Conservation (phyloP, 768 basidiomycete genomes). For the Phylloporus arenicola region DNA sequence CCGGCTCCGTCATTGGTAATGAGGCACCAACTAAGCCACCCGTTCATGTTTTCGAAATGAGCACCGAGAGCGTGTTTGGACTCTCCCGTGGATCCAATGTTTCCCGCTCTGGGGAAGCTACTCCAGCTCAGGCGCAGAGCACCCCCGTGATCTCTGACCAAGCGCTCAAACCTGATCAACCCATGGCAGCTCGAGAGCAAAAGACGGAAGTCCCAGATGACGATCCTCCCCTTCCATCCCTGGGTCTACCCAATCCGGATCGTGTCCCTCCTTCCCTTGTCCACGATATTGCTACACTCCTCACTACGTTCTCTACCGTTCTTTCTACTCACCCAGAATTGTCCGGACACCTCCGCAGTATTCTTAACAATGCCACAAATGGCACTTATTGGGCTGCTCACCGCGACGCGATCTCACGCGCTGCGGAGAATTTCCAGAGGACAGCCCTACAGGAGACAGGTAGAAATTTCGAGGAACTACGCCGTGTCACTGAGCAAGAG, state of each 20-base stretch:
- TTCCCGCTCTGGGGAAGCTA: conserved; percentile 19
- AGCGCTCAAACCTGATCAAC: conserved; percentile 12
- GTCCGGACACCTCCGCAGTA: conserved; percentile 58
- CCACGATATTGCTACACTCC: conserved; percentile 57
- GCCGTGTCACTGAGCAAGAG: conserved; percentile 53
- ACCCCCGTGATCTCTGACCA: conserved; percentile 36
- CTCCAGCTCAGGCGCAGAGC: conserved; percentile 34
- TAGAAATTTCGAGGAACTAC: conserved; percentile 40
- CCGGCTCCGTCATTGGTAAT: conserved; percentile 36
- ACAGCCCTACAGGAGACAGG: conserved; percentile 36
- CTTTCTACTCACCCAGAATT: conserved; percentile 67
- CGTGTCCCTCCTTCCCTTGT: conserved; percentile 44
- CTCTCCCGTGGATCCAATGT: conserved; percentile 12
- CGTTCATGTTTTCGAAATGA: conserved; percentile 52
- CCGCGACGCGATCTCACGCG: conserved; percentile 52
- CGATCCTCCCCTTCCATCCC: conserved; percentile 49
- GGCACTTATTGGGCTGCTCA: conserved; percentile 70
- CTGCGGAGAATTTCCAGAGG: conserved; percentile 50
- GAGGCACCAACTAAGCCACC: conserved; percentile 51
- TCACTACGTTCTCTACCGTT: conserved; percentile 51
- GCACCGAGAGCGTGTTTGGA: conserved; percentile 24
- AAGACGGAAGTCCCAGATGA: conserved; percentile 18
- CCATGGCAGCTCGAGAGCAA: conserved; percentile 8
- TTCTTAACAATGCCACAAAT: conserved; percentile 53
- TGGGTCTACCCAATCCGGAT: conserved; percentile 30